Base-by-base conservation (phyloP, 139 green algal genomes). In the Coelastrella sp. region DNA sequence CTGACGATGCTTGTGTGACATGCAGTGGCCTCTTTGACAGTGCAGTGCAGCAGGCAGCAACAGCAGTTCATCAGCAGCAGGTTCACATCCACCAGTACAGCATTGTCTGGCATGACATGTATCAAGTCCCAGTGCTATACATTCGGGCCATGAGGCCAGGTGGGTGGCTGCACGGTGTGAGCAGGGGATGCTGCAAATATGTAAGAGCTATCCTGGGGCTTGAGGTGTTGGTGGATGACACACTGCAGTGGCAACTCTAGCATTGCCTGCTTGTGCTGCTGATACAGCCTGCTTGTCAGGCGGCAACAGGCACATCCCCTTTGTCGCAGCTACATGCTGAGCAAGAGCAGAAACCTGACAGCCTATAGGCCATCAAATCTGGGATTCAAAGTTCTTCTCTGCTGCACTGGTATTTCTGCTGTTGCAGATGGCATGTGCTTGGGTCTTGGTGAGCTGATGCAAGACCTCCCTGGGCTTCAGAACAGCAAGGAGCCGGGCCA, bases 21-120 rank as follows among this genome's bases (percentile, higher is more conserved):
- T 10, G 20, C 49, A 82, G 76, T 60, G 24, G 76, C 6, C 14
- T 17, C 20, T 20, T 24, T 17, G 76, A 17, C 10, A 20, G 8
- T 20, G 4, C 24, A 60, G 20, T 63, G 25, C 76, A 65, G 35
- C 35, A 11, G 27, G 78, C 78, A 65, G 56, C 49, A 80, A 24
- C 24, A 59, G 25, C 17, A 27, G 49, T 17, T 6, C 17, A 6
- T 58, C 35, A 83, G 12, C 24, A 83, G 81, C 60, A 59, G n/a
- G 58, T 76, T n/a, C 81, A 87, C 81, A 9, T 87, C 27, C 81
- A 87, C 14, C 60, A 25, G 60, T 76, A 87, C n/a, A 76, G 60
- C 78, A 66, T 66, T 20, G 15, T 65, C 11, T 84, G 22, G 25
- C 78, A 84, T 84, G 78, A 84, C 9, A 84, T 6, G 3, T 84